Evolutionary conservation across 108 stramenopile species (phyloP), one percentile per base, ranked within the genome.

Genomic region (Skeletonema grethae): DNA sequence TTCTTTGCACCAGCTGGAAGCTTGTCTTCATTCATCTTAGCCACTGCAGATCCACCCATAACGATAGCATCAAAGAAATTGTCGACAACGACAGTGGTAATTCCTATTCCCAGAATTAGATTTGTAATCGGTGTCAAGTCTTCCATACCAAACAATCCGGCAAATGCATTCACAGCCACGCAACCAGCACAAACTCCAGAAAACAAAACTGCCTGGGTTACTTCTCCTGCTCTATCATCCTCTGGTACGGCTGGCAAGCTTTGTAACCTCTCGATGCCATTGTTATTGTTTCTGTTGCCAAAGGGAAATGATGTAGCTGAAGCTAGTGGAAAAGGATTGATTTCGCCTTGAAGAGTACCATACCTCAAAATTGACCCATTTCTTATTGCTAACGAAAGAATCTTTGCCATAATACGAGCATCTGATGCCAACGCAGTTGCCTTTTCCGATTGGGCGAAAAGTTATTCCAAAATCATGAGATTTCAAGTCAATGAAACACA

Each of bases 1-100:
- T 58, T 46, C 35, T 66, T 67, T 31, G 56, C 75, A 55, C 56
- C 60, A 36, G 85, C 87, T 10, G 85, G 77, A 24, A 84, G 38
- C 46, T 87, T 79, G 38, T 91, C 85, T 28, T 75, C 56, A 58
- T 83, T 86, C 60, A 88, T 88, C 75, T 73, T 68, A 5, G 74
- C 84, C 12, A 84, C 63, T 1, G 60, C 35, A 11, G 82, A 75
- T 35, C 55, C 69, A 30, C 69, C 72, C 63, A 63, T 55, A 16
- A 86, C 83, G 16, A 92, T 69, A 3, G 84, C 67, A 84, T 90
- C 91, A 73, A 91, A 96, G 61, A 94, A 91, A 69, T 96, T 97
- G 69, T 96, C 96, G 7, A 90, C 63, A 25, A 86, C 60, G 9
- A 86, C 81, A 20, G 90, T 73, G 7, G 82, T 59, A 4, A 95